Percentiles rank a stretch among this genome's conserved stretches.
Evolutionary conservation across 2,329 filamentous ascomycete genomes (phyloP).

Genomic region (Daldinia eschscholtzii): DNA sequence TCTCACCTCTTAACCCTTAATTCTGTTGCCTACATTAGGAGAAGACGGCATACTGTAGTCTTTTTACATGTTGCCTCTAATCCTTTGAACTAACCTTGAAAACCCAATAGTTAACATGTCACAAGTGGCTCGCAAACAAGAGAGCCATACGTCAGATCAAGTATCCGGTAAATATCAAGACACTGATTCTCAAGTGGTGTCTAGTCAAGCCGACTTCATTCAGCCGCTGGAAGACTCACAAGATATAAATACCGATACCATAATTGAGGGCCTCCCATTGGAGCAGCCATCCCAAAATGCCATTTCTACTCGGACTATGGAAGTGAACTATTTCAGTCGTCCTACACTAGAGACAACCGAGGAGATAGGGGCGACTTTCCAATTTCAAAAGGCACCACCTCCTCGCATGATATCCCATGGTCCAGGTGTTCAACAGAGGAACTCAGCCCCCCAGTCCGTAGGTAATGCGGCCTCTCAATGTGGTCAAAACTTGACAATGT

Average conservation of each 20-base stretch:
- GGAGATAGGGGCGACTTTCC: slow-evolving; percentile 43
- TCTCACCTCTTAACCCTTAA: background rate
- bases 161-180: background rate
- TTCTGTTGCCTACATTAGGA: too few species aligned
- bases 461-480: background rate
- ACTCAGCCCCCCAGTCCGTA: background rate
- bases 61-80: background rate
- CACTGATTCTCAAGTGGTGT: slow-evolving; percentile 11
- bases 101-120: slow-evolving; percentile 8
- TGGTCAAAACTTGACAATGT: background rate
- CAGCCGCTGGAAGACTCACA: slow-evolving; percentile 31
- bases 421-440: slow-evolving; percentile 2
- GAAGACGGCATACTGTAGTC: background rate
- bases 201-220: slow-evolving; percentile 33
- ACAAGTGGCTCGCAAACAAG: background rate
- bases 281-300: background rate
- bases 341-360: slow-evolving; percentile 39
- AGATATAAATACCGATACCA: slow-evolving; percentile 17
- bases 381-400: slow-evolving; percentile 42
- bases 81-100: background rate
- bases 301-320: slow-evolving; percentile 1
- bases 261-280: background rate
- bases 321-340: slow-evolving; percentile 33
- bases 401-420: slow-evolving; percentile 19
- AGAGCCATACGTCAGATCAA: background rate